phyloP scores from a whole-genome alignment of 2,329 filamentous ascomycete species.

The Colletotrichum tropicicola region DNA sequence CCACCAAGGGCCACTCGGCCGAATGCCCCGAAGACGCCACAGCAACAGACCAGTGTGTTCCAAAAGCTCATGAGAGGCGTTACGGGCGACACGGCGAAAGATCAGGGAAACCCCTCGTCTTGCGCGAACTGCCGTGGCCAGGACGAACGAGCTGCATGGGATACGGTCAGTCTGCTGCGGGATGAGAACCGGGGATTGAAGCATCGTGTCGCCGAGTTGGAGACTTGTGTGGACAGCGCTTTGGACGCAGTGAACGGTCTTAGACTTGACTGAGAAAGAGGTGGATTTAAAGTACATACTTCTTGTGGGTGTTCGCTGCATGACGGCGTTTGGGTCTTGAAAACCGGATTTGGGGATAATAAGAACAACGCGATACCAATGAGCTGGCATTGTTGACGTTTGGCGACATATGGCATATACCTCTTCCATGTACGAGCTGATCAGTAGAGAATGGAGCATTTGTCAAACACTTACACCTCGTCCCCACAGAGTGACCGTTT shows the following conservation, averaged over 20 bases:
- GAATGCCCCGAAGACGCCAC: conserved; percentile 36
- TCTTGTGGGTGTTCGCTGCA: neutral
- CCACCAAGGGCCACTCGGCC: neutral
- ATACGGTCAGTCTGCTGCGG: conserved; percentile 68
- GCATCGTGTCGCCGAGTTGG: conserved; percentile 65
- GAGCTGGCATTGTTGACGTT: conserved; percentile 25
- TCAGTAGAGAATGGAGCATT: conserved; percentile 13
- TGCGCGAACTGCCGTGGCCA: conserved; percentile 68
- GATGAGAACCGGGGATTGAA: conserved; percentile 72
- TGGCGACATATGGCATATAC: conserved; percentile 13
- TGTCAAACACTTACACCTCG: neutral
- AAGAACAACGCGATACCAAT: conserved; percentile 24
- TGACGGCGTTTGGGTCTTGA: conserved; percentile 14
- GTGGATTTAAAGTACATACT: neutral
- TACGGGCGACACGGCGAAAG: conserved; percentile 43
- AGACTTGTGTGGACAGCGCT: conserved; percentile 68
- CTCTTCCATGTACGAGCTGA: neutral
- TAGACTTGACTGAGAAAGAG: conserved; percentile 44
- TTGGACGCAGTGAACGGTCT: conserved; percentile 68
- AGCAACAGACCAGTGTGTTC: conserved; percentile 40
- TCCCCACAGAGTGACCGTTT: neutral
- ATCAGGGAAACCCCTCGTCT: conserved; percentile 36
- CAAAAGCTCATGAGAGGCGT: conserved; percentile 54
- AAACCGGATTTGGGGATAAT: neutral
- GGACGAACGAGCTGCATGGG: conserved; percentile 69